Evolutionary conservation across 2,329 filamentous ascomycete species (phyloP).

Genomic region (Pseudovirgaria hyperparasitica): DNA sequence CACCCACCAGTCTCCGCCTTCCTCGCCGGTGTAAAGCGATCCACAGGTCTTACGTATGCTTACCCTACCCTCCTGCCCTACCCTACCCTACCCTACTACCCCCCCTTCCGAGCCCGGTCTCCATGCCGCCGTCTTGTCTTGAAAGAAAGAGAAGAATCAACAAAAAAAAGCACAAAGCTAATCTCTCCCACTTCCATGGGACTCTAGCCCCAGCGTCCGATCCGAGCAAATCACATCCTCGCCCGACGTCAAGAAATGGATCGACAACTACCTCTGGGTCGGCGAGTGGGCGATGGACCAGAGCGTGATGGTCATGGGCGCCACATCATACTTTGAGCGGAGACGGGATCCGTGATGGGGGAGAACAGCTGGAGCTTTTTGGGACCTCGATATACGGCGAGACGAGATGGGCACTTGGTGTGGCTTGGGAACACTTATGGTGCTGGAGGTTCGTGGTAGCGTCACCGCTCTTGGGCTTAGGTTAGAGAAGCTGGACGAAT

Average conservation of each 20-base stretch:
- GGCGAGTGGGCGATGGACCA: constrained; percentile 99
- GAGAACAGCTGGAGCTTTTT: no score
- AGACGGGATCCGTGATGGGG: no score
- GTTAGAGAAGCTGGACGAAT: no score
- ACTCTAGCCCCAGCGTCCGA: constrained; percentile 63
- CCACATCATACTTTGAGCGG: constrained; percentile 83
- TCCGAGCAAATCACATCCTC: constrained; percentile 74
- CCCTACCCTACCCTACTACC: constrained; percentile 7
- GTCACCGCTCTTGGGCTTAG: no score
- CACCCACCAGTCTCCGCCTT: constrained; percentile 68
- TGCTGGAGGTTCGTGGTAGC: no score
- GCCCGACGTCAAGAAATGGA: constrained; percentile 74
- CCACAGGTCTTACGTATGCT: constrained; percentile 93
- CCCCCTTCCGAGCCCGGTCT: constrained; percentile 17
- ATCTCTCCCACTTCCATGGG: constrained; percentile 29
- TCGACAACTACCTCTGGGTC: constrained; percentile 84
- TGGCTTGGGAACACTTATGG: no score
- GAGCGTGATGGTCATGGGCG: constrained; percentile 80
- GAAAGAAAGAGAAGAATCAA: no score
- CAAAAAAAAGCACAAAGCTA: constrained; percentile 22
- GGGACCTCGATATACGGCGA: no score
- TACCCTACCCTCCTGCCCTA: constrained; percentile 9
- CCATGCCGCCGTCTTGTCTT: constrained; percentile 13
- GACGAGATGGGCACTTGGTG: no score
- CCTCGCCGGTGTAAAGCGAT: constrained; percentile 92